These are phyloP conservation scores for Colletotrichum karsti DNA, from an alignment of 2,329 filamentous ascomycete genomes.

Conservation along the genomic window DNA sequence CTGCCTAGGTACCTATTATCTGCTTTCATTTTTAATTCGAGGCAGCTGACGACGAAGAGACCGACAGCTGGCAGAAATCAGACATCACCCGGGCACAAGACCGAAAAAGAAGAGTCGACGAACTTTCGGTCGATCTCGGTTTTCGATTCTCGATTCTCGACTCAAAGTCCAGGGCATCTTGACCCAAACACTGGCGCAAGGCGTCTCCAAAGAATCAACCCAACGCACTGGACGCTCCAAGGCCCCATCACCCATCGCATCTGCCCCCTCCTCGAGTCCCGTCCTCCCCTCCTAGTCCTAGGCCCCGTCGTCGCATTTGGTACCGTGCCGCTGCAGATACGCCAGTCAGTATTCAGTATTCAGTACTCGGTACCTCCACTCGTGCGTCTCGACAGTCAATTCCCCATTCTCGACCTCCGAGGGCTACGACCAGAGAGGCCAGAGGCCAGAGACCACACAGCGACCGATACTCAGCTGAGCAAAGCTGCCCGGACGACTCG, in stretches of 20 bases:
- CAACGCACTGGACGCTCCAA: slow-evolving; percentile 1
- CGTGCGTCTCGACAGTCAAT: background rate
- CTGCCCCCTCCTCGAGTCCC: background rate
- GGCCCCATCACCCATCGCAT: background rate
- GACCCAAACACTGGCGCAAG: background rate
- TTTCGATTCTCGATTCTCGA: no score
- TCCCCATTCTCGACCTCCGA: background rate
- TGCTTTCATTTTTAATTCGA: no score
- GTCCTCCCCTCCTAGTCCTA: background rate
- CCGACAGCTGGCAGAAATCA: background rate
- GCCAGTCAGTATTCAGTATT: no score
- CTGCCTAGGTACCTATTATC: no score
- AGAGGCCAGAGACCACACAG: background rate
- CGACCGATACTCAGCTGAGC: background rate
- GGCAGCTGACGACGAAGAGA: no score
- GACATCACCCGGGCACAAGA: no score
- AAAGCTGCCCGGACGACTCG: background rate
- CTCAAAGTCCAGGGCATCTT: no score
- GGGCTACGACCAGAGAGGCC: background rate
- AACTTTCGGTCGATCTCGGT: no score
- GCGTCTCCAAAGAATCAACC: background rate
- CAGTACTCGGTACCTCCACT: background rate
- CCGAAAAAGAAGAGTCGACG: no score
- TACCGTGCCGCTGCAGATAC: background rate
- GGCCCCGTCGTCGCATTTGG: background rate